Evolutionary conservation across 1,284 basidiomycete genomes (phyloP), one percentile per base, ranked within the genome.

Genomic region (Xerocomus minutiporus): DNA sequence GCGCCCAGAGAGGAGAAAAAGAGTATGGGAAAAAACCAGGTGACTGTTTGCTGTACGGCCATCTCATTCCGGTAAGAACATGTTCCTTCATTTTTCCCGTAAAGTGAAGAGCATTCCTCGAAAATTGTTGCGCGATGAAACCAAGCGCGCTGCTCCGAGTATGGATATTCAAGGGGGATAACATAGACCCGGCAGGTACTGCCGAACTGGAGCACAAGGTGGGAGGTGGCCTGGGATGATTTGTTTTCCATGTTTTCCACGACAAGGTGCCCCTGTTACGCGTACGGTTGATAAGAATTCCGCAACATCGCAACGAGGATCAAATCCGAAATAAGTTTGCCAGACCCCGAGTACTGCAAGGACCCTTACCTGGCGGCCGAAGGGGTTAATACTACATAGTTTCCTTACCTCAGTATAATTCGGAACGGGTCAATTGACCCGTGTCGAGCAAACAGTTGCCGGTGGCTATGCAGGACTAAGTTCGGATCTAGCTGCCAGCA

Each of bases 231-330:
- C 53, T 53, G 60, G 51, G 60, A 64, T 50, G 50, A 38, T 40
- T 32, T 40, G 43, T 56, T 55, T 48, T 52, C 32, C 9, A 20
- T 45, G n/a, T 52, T 52, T 68, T 69, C 68, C 64, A 66, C 68
- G 68, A 41, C 32, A 28, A 35, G 46, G 36, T 67, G 51, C 64
- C 68, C 64, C 64, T 66, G 62, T 66, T 50, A 54, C 57, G 39
- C 49, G 48, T 49, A 26, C 40, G 43, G 29, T 44, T 60, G 52
- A 55, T 49, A 57, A 46, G 44, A 46, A 55, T 52, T 55, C 52
- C 49, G 50, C 63, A 63, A 59, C 64, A 67, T 64, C 62, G 59
- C 54, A 62, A 68, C 61, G 56, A 64, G 63, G 65, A 65, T 67
- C 63, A 57, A 52, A 58, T 53, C 50, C 53, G 49, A 47, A 54